Evolutionary conservation across 2,329 filamentous ascomycete genomes (phyloP).

Genomic region (Alternaria conjuncta): DNA sequence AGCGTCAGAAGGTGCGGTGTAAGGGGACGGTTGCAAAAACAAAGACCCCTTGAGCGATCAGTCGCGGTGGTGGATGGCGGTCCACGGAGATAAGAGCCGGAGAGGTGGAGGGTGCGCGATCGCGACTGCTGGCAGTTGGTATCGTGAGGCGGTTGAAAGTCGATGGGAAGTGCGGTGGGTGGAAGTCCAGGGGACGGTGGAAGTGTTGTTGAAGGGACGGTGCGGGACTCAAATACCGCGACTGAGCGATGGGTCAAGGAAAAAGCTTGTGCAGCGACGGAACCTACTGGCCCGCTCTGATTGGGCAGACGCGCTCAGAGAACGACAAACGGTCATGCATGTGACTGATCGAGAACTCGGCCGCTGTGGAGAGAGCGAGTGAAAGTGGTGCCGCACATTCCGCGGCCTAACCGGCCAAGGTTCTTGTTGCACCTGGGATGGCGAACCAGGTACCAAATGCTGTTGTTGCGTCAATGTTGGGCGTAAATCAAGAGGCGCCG

Average conservation of each 20-base stretch:
- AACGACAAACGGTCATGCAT: conserved; percentile 1
- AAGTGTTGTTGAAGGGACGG: conserved; percentile 20
- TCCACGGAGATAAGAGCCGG: conserved; percentile 22
- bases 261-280: conserved; percentile 13
- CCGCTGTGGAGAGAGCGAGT: neutral
- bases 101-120: conserved; percentile 14
- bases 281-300: conserved; percentile 1
- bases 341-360: conserved; percentile 5
- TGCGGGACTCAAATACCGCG: conserved; percentile 15
- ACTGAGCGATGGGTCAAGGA: conserved; percentile 8
- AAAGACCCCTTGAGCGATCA: conserved; percentile 29
- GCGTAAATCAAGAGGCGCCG: neutral
- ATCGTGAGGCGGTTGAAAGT: neutral
- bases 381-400: neutral
- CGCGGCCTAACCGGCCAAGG: conserved; percentile 1
- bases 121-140: conserved; percentile 7
- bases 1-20: conserved; percentile 39
- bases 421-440: neutral
- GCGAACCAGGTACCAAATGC: neutral
- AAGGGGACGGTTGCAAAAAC: conserved; percentile 27
- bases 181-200: conserved; percentile 38
- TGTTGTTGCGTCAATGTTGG: conserved; percentile 2
- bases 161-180: conserved; percentile 4
- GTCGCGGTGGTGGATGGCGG: conserved; percentile 32
- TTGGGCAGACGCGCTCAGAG: conserved; percentile 13